phyloP scores from a whole-genome alignment of 2,329 filamentous ascomycete species.

The Ceratocystis papillata region DNA sequence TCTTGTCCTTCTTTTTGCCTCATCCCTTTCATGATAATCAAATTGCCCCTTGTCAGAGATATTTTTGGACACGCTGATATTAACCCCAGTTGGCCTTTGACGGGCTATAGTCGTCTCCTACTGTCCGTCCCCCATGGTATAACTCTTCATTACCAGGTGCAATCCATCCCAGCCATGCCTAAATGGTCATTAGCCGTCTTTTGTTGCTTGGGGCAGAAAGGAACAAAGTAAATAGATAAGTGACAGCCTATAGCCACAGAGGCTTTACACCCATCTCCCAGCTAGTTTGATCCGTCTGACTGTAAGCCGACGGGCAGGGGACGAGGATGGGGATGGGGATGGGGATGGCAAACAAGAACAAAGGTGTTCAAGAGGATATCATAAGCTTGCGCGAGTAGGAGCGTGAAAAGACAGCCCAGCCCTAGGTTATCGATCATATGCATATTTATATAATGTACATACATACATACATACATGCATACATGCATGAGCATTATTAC shows the following conservation, averaged over 20 bases:
- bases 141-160: background rate
- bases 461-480: background rate
- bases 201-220: background rate
- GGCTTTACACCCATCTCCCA: background rate
- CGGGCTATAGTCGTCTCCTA: background rate
- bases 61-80: slow-evolving; percentile 5
- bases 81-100: background rate
- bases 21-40: slow-evolving; percentile 7
- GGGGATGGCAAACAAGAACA: background rate
- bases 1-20: slow-evolving; percentile 18
- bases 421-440: background rate
- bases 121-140: slow-evolving; percentile 3
- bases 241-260: background rate
- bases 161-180: background rate
- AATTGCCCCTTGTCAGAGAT: slow-evolving; percentile 9
- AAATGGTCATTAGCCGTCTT: background rate
- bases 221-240: slow-evolving; percentile 6
- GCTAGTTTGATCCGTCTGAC: background rate
- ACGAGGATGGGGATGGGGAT: background rate
- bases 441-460: background rate
- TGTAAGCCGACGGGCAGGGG: background rate
- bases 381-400: background rate
- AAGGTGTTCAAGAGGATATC: background rate
- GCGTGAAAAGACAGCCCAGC: background rate
- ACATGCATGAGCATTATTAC: background rate